Conservation (phyloP, 2,329 filamentous ascomycete species). For the Hypoxylon sp. region DNA sequence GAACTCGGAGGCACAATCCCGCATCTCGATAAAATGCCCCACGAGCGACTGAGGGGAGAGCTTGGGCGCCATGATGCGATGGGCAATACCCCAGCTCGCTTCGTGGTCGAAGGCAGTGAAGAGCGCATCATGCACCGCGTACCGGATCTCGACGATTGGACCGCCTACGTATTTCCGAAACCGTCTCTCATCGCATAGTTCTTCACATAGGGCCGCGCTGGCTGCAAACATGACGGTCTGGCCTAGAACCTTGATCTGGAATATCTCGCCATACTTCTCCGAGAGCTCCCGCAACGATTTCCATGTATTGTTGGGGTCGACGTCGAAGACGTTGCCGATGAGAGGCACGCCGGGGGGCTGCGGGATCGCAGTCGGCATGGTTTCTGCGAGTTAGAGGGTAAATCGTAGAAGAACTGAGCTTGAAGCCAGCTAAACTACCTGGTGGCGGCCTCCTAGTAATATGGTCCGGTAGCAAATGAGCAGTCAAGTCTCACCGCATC, state of each 20-base stretch:
- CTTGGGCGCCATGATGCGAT: conserved; percentile 64
- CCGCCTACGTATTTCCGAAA: conserved; percentile 67
- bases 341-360: conserved; percentile 62
- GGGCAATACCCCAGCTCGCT: conserved; percentile 61
- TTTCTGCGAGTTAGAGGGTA: conserved; percentile 3
- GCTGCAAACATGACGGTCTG: conserved; percentile 58
- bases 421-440: neutral
- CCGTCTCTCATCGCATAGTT: conserved; percentile 63
- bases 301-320: conserved; percentile 63
- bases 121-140: conserved; percentile 62
- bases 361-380: conserved; percentile 62
- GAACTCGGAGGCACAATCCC: conserved; percentile 62
- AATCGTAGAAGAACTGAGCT: neutral
- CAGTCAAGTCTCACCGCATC: conserved; percentile 26
- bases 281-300: conserved; percentile 61
- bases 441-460: conserved; percentile 26
- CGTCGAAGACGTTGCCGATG: conserved; percentile 63
- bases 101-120: conserved; percentile 65
- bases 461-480: conserved; percentile 4
- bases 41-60: conserved; percentile 53
- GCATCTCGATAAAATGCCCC: conserved; percentile 60
- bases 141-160: conserved; percentile 64
- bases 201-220: conserved; percentile 56
- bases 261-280: conserved; percentile 61
- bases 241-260: conserved; percentile 57